Percentiles rank a stretch among this genome's conserved stretches.
Evolutionary conservation across 2,329 filamentous ascomycete species (phyloP).

Genomic region (Fusarium drepaniforme): DNA sequence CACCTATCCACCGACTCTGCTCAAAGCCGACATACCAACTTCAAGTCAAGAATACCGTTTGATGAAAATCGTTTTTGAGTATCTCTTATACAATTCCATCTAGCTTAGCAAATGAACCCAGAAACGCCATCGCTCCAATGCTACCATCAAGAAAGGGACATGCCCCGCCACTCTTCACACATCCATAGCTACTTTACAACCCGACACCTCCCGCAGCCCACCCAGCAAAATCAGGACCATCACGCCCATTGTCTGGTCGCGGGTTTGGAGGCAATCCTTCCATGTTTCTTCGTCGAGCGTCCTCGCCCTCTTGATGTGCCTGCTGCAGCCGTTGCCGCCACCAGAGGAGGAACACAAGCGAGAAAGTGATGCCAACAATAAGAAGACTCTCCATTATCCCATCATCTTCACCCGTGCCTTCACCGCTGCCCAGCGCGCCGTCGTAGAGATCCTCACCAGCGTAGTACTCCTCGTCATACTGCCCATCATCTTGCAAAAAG

Average conservation of each 20-base stretch:
- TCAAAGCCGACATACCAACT: not conserved
- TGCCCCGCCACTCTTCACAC: conserved; percentile 12
- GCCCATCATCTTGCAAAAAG: conserved; percentile 80
- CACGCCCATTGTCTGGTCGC: conserved; percentile 36
- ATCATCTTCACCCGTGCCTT: conserved; percentile 76
- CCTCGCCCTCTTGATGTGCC: conserved; percentile 55
- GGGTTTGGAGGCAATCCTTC: conserved; percentile 46
- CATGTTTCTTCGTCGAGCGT: conserved; percentile 46
- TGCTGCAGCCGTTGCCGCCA: conserved; percentile 81
- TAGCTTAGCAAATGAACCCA: conserved; percentile 38
- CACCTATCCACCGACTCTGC: not conserved
- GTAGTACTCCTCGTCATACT: conserved; percentile 72
- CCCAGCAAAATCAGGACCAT: conserved; percentile 47
- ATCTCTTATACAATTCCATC: conserved; percentile 4
- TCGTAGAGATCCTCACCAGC: conserved; percentile 67
- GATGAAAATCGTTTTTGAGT: not conserved
- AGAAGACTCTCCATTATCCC: conserved; percentile 86
- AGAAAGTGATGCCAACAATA: conserved; percentile 82
- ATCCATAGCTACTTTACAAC: conserved; percentile 38
- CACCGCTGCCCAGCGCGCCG: conserved; percentile 68
- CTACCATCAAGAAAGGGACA: conserved; percentile 37
- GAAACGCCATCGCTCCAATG: conserved; percentile 46
- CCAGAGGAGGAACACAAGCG: conserved; percentile 83
- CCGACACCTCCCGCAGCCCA: conserved; percentile 54
- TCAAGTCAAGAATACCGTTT: not conserved